A percentile compares a stretch with the other conserved stretches of the same genome.
These are phyloP conservation scores for Neonectria ditissima DNA, from an alignment of 2,329 filamentous ascomycete species.

Conservation along the genomic window DNA sequence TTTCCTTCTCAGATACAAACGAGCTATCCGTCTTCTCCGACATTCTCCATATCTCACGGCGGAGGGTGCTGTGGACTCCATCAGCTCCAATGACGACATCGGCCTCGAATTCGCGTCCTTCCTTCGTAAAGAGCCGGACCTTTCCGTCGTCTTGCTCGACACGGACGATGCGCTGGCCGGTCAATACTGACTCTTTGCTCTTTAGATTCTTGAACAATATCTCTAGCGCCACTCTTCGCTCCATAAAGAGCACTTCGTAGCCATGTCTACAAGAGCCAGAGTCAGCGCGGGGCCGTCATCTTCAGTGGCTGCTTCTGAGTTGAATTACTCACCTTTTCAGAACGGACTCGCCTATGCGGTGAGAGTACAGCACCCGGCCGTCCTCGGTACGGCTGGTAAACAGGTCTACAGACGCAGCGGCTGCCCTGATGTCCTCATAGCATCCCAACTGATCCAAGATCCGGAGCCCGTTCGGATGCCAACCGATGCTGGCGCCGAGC, in stretches of 20 bases:
- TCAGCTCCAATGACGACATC: constrained; percentile 53
- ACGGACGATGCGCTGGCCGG: constrained; percentile 27
- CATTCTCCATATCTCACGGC: constrained; percentile 41
- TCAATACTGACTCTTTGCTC: constrained; percentile 42
- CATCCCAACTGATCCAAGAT: constrained; percentile 59
- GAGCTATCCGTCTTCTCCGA: background rate
- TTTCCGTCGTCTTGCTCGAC: background rate
- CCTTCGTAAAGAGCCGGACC: constrained; percentile 47
- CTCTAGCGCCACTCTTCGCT: constrained; percentile 50
- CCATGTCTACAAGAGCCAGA: constrained; percentile 32
- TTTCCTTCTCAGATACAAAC: background rate
- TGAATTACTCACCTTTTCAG: background rate
- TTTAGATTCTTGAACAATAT: constrained; percentile 49
- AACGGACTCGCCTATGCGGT: constrained; percentile 1
- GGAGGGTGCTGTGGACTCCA: constrained; percentile 52
- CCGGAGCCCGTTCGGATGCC: constrained; percentile 56
- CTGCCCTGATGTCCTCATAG: constrained; percentile 35
- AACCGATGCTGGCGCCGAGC: constrained; percentile 60
- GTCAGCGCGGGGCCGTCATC: no score
- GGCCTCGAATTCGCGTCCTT: constrained; percentile 47
- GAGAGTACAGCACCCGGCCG: no score
- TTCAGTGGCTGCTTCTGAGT: no score
- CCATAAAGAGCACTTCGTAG: constrained; percentile 50
- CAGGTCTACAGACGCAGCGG: background rate
- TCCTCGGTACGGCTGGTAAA: constrained; percentile 12